Evolutionary conservation across 2,329 filamentous ascomycete genomes (phyloP).

Genomic region (Botrytis porri): DNA sequence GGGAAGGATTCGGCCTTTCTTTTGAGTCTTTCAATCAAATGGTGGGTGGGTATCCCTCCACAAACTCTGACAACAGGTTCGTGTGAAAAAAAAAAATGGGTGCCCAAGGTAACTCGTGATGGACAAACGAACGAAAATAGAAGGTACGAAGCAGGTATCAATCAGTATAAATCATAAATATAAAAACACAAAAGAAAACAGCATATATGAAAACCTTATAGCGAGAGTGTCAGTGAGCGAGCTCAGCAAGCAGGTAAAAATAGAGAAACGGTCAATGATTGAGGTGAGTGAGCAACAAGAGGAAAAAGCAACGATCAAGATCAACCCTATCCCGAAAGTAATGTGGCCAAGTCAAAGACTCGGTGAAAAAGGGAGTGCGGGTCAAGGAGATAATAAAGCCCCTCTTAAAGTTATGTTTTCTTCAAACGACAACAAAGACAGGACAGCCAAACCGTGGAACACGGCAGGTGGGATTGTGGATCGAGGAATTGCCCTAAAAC

Average conservation of each 20-base stretch:
- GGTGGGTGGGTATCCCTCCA: conserved; percentile 13
- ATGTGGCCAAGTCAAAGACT: conserved; percentile 7
- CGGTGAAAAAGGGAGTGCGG: conserved; percentile 15
- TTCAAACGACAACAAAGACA: conserved; percentile 3
- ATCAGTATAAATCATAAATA: conserved; percentile 13
- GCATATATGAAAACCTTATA: not conserved
- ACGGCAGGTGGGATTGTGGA: conserved; percentile 14
- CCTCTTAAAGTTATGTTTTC: conserved; percentile 12
- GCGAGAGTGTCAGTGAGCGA: conserved; percentile 14
- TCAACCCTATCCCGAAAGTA: conserved; percentile 9
- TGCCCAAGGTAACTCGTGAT: conserved; percentile 12
- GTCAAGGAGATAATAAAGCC: conserved; percentile 5
- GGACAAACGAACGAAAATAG: conserved; percentile 7
- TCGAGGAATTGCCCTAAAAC: conserved; percentile 16
- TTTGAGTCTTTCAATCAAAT: conserved; percentile 10
- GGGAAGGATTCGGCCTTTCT: conserved; percentile 14
- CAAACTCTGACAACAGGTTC: conserved; percentile 12
- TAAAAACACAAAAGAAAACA: conserved; percentile 13
- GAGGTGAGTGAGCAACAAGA: not conserved
- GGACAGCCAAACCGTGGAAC: conserved; percentile 7
- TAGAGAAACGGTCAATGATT: conserved; percentile 12
- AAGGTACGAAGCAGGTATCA: conserved; percentile 10
- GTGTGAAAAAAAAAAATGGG: conserved; percentile 12
- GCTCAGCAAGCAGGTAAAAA: conserved; percentile 12
- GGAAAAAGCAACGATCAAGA: conserved; percentile 4